Base-by-base conservation (phyloP, 371 early-diverging fungal species). In the Mucor irregularis region DNA sequence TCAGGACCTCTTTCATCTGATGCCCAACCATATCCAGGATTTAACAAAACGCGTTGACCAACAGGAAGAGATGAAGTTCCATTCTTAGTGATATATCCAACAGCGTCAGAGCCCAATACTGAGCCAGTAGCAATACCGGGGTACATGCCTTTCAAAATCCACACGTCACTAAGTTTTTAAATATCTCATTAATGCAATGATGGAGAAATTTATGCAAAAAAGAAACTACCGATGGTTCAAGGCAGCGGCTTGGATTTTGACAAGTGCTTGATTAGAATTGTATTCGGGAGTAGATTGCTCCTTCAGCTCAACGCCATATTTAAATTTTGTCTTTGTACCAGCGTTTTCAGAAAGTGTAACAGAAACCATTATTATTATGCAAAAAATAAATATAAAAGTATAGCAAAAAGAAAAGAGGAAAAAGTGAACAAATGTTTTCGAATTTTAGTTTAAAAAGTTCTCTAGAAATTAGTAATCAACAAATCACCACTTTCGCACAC, bases 221-320 rank as follows among this genome's bases (percentile, higher is more conserved):
- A n/a, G n/a, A n/a, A n/a, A n/a, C 49, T 69, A 73, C 74, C 88
- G 81, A 58, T 88, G 89, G 58, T 90, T 90, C 45, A 89, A 70
- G 4, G 89, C 81, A 42, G 86, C 84, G 1, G 88, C 87, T 19
- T 80, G 74, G 54, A 90, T 58, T 35, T 76, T 75, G 7, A 90
- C 67, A 14, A 85, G 54, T 3, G 79, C 76, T 53, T 82, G 75
- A 5, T 69, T 50, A 13, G 58, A 7, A 6, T 53, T 21, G 5
- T 61, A 45, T 0, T 53, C 46, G 24, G 49, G 10, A 14, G 26
- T 8, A 16, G 49, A 13, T 5, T 25, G 16, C 16, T 64, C 55
- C 19, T 62, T 63, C 10, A 70, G 40, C 35, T 72, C 61, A 13
- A 72, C 35, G 1, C 69, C 68, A 57, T 47, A 68, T n/a, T 65